Evolutionary conservation across 805 yeast species (phyloP).

Genomic region (Wickerhamiella shivajii): DNA sequence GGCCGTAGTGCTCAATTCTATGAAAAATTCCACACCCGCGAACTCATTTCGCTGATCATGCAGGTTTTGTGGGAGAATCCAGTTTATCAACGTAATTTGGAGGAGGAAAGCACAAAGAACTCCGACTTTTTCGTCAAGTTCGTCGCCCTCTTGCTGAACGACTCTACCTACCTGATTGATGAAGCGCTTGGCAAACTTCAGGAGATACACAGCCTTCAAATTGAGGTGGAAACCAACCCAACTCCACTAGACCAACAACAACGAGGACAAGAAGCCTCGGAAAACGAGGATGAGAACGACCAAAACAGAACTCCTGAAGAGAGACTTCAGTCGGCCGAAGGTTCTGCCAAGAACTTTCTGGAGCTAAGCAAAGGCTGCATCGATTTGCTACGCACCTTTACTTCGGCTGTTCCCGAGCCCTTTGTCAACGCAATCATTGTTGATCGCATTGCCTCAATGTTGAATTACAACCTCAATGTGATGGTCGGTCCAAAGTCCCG

Average conservation of each 20-base stretch:
- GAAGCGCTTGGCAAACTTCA: slow-evolving; percentile 72
- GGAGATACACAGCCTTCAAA: slow-evolving; percentile 62
- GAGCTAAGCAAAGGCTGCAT: slow-evolving; percentile 74
- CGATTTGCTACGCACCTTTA: slow-evolving; percentile 62
- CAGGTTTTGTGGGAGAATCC: slow-evolving; percentile 73
- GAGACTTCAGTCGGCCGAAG: slow-evolving; percentile 48
- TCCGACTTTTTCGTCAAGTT: slow-evolving; percentile 81
- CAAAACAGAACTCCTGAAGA: slow-evolving; percentile 16
- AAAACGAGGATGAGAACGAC: slow-evolving; percentile 33
- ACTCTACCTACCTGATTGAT: slow-evolving; percentile 79
- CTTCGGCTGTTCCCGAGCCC: slow-evolving; percentile 73
- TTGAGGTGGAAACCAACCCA: slow-evolving; percentile 22
- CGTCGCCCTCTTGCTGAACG: slow-evolving; percentile 89
- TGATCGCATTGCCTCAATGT: slow-evolving; percentile 89
- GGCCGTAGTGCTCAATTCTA: slow-evolving; percentile 92
- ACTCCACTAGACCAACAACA: slow-evolving; percentile 15
- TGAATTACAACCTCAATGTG: slow-evolving; percentile 81
- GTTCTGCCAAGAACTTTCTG: slow-evolving; percentile 67
- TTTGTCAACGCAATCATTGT: slow-evolving; percentile 82
- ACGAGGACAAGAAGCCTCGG: slow-evolving; percentile 32
- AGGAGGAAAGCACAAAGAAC: slow-evolving; percentile 47
- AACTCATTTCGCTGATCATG: slow-evolving; percentile 67
- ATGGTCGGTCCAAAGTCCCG: slow-evolving; percentile 92
- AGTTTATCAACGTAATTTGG: slow-evolving; percentile 52
- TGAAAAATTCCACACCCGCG: slow-evolving; percentile 87